Conservation (phyloP, 441 rosid genomes). For the Lepidium campestre region DNA sequence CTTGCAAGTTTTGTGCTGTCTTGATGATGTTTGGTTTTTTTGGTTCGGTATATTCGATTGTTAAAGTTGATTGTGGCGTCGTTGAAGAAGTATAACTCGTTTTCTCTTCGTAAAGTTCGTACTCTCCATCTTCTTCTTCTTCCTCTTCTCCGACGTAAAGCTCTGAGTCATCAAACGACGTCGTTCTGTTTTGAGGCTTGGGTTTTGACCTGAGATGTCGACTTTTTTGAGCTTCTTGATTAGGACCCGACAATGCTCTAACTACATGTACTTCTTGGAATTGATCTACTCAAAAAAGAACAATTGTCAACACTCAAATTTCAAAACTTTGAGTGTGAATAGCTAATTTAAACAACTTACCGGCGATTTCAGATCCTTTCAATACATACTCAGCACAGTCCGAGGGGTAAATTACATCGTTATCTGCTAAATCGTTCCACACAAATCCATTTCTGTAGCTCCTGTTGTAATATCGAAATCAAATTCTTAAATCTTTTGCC, state of each 20-base stretch:
- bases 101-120: constrained; percentile 54
- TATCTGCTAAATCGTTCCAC: constrained; percentile 83
- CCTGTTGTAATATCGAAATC: constrained; percentile 27
- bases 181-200: constrained; percentile 20
- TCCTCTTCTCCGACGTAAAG: constrained; percentile 35
- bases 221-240: constrained; percentile 34
- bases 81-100: constrained; percentile 76
- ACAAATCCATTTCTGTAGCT: constrained; percentile 87
- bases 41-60: constrained; percentile 30
- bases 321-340: neutral
- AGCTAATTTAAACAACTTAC: constrained; percentile 15
- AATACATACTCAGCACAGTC: constrained; percentile 84
- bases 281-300: constrained; percentile 28
- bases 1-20: neutral
- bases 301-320: neutral
- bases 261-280: constrained; percentile 31
- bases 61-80: constrained; percentile 69
- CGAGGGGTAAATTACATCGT: constrained; percentile 62
- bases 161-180: constrained; percentile 29
- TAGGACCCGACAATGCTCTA: constrained; percentile 13
- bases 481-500: neutral
- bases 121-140: constrained; percentile 21
- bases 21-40: constrained; percentile 15
- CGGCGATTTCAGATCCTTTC: constrained; percentile 87
- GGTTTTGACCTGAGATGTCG: constrained; percentile 37